Base-by-base conservation (phyloP, 2,329 filamentous ascomycete genomes). In the Trichoderma sp. region DNA sequence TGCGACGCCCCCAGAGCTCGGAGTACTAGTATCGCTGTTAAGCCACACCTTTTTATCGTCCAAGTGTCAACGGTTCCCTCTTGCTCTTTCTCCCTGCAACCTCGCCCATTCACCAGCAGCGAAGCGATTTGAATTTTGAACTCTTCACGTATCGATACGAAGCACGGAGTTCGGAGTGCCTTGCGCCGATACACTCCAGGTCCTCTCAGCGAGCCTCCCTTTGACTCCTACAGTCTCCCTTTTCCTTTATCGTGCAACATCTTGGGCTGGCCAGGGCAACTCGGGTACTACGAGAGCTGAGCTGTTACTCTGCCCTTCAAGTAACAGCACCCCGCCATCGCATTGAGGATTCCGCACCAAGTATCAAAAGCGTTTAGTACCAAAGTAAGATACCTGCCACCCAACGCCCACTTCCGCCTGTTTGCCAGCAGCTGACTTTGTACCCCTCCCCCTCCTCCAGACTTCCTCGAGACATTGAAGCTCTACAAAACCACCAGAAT, bases 361-460 rank as follows among this genome's bases (percentile, higher is more conserved):
- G 64, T 58, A 39, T 58, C 51, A 15, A 58, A 57, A 36, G 64
- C 51, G 64, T 39, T 47, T 68, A 60, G 65, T 9, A 57, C 65
- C 30, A 68, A 43, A 69, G 65, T 69, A 69, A 58, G 65, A 60
- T 43, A 60, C 65, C 65, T 60, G 36, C 26, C 36, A 21, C 65
- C 56, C 51, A 70, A 36, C 39, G 39, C 67, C 64, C 26, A 47
- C 51, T 30, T 21, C 64, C 47, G 47, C 64, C 39, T 26, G 39
- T 53, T 34, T 53, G 39, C 67, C 39, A 70, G 57, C 39, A 24
- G 14, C 57, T 70, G 67, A 70, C 67, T 61, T 69, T 70, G 67
- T 71, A 71, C 69, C 69, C 69, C 69, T 71, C 69, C 62, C 62
- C 69, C 61, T 71, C 62, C 51, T 71, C 53, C 72, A n/a, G 30